Base-by-base conservation (phyloP, 345 rosid species). In the Dovyalis caffra region DNA sequence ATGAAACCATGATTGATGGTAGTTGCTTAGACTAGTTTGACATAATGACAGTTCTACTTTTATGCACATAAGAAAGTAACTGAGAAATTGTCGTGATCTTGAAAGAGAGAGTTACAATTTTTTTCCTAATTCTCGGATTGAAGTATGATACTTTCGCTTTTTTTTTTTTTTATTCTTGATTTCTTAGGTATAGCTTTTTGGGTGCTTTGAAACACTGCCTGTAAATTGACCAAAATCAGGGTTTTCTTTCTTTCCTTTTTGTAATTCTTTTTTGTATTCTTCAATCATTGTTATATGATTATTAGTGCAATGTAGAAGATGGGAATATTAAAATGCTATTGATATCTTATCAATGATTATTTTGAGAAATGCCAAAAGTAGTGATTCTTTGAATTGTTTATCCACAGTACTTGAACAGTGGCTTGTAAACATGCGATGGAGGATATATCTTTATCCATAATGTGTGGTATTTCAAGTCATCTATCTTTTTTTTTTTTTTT, bases 401-500 rank as follows among this genome's bases (percentile, higher is more conserved):
- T 23, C 61, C 62, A 57, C 7, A 21, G 0, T 25, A 57, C 62
- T n/a, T 21, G 28, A 25, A 57, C 9, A 1, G 7, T 25, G 28
- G 62, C 14, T 20, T 57, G 62, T 57, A 57, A 57, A 21, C 62
- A 57, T 57, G 62, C 62, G 20, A 57, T 25, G 28, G 9, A 64
- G 3, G 21, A 64, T 64, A 38, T 32, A 60, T 28, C 53, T 60
- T 65, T 49, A 68, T 79, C 57, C 66, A 12, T 64, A 31, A 31
- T 33, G 21, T 25, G 7, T 61, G 58, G 34, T 23, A 16, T 69
- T 61, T 77, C 58, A 66, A 74, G 64, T 76, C 10, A 26, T 66
- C 70, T 16, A 26, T 37, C 74, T 73, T 74, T 77, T 47, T 63
- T 68, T 25, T n/a, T 73, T 74, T 77, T 47, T 63, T 60, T 67